Base-by-base conservation (phyloP, 805 yeast species). In the Yarrowia sp. region DNA sequence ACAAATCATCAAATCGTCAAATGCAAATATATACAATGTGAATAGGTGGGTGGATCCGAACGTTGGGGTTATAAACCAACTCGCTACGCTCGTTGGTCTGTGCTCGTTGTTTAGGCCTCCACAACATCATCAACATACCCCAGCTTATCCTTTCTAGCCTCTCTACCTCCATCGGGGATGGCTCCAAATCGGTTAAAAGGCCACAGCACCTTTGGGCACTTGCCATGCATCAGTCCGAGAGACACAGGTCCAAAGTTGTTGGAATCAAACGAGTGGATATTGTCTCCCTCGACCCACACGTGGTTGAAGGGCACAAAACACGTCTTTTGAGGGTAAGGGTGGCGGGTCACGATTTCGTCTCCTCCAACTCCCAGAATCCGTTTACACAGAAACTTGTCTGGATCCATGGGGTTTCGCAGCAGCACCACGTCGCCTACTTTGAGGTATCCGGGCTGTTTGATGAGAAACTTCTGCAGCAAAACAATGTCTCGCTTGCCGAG, bases 221-320 rank as follows among this genome's bases (percentile, higher is more conserved):
- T 89, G 0, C 97, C 98, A 12, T 90, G 74, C 24, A 92, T 87
- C 68, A 94, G 78, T 0, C 94, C 97, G 44, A 86, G 83, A 15
- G 96, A 88, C 0, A 94, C 84, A 0, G 98, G 97, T 0, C 98
- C 98, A 79, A 90, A 94, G 9, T 83, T 84, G 76, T 92, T 93
- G 64, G 94, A 87, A 78, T 94, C 98, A 1, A 92, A 80, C 0
- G 96, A 88, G 55, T 81, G 82, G 15, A 85, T 77, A 75, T 91
- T 92, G 76, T 94, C 98, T 8, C 98, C 98, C 76, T 94, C 98
- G 0, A 92, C 92, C 98, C 98, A 94, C 8, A 91, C 72, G 75
- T 94, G 98, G 73, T 87, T 88, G 67, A 89, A 78, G 2, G 97
- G 97, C 1, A 94, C 79, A 40, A 79, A 76, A 6, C 88, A 87